Evolutionary conservation across 2,329 filamentous ascomycete species (phyloP).

Genomic region (Elsinoe ampelina): DNA sequence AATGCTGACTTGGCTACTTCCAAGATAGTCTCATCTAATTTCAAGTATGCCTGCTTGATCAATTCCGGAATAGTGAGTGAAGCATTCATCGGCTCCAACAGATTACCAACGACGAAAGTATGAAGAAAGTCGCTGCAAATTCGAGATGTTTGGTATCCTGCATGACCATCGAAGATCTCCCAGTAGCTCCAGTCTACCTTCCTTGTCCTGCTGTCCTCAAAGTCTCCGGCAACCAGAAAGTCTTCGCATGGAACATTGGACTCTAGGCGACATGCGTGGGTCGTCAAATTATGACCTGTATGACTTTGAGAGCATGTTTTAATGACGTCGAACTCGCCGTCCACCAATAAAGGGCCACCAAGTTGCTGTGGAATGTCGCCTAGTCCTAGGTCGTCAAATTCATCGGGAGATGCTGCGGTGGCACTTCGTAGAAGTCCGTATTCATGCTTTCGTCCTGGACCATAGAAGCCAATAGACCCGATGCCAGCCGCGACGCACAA

Average conservation of each 20-base stretch:
- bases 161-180: slow-evolving; percentile 36
- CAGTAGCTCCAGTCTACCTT: slow-evolving; percentile 25
- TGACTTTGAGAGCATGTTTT: background rate
- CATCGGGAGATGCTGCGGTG: background rate
- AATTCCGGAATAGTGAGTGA: slow-evolving; percentile 15
- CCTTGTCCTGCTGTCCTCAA: background rate
- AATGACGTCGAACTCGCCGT: background rate
- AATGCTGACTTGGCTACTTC: slow-evolving; percentile 18
- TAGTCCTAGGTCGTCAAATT: background rate
- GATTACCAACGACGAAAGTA: slow-evolving; percentile 18
- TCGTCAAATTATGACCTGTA: background rate
- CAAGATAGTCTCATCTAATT: slow-evolving; percentile 32
- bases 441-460: background rate
- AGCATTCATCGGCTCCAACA: slow-evolving; percentile 16
- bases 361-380: background rate
- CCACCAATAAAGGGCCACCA: background rate
- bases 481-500: background rate
- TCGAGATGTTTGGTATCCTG: slow-evolving; percentile 25
- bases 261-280: background rate
- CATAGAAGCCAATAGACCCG: background rate
- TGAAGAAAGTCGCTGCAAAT: slow-evolving; percentile 20
- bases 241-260: slow-evolving; percentile 15
- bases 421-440: background rate
- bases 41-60: slow-evolving; percentile 32
- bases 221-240: background rate